Percentiles rank a stretch among this genome's conserved stretches.
These are phyloP conservation scores for Suhomyces kunorum DNA, from an alignment of 1,139 yeast genomes.

Conservation along the genomic window DNA sequence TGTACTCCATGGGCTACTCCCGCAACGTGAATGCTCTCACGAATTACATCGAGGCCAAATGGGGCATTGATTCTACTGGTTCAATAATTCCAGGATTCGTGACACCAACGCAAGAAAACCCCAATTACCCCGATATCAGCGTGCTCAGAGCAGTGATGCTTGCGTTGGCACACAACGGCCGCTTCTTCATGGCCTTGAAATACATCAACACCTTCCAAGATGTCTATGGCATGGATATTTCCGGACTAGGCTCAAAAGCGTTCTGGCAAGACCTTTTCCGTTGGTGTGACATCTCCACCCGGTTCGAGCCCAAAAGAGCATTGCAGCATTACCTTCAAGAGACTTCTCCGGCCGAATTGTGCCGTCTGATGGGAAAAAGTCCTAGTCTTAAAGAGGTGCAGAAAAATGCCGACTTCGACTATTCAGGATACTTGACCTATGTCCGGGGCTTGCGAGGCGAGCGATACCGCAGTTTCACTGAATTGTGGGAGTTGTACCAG, in stretches of 20 bases:
- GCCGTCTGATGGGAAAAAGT: slow-evolving; percentile 7
- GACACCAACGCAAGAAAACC: slow-evolving; percentile 15
- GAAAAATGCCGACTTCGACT: slow-evolving; percentile 41
- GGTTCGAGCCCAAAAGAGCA: slow-evolving; percentile 29
- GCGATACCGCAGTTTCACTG: slow-evolving; percentile 30
- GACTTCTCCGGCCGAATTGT: slow-evolving; percentile 8
- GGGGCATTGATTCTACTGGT: slow-evolving; percentile 36
- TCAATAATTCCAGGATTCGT: slow-evolving; percentile 10
- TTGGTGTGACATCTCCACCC: slow-evolving; percentile 35
- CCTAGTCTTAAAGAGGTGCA: slow-evolving; percentile 30
- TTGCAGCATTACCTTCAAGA: slow-evolving; percentile 29
- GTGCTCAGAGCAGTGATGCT: slow-evolving; percentile 34
- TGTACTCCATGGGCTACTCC: slow-evolving; percentile 38
- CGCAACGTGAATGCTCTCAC: slow-evolving; percentile 27
- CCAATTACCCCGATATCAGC: slow-evolving; percentile 30
- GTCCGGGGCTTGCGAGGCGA: slow-evolving; percentile 27
- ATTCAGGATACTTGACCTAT: slow-evolving; percentile 38
- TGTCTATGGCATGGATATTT: slow-evolving; percentile 28
- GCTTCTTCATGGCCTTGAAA: slow-evolving; percentile 35
- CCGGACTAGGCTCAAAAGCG: slow-evolving; percentile 21
- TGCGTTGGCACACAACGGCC: slow-evolving; percentile 33
- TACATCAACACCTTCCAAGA: slow-evolving; percentile 41
- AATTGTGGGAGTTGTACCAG: slow-evolving; percentile 38
- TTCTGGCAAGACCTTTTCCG: slow-evolving; percentile 43
- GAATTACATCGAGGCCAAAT: slow-evolving; percentile 31